Evolutionary conservation across 805 yeast species (phyloP).

Genomic region (Kodamaea leandrae): DNA sequence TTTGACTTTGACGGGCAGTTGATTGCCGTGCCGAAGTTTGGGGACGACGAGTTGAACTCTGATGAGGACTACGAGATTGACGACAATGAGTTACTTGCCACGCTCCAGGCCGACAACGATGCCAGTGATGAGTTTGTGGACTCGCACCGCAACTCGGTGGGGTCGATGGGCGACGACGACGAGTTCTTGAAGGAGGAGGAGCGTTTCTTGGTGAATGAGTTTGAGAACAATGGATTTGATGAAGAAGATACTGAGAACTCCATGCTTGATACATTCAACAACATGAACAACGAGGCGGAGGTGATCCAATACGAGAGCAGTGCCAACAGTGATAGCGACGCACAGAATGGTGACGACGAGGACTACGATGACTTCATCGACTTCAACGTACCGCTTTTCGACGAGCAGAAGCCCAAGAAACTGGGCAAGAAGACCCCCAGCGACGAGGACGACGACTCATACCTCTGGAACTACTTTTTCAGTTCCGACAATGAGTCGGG

Average conservation of each 20-base stretch:
- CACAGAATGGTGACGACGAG: constrained; percentile 36
- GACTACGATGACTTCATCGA: constrained; percentile 41
- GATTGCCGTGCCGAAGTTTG: constrained; percentile 51
- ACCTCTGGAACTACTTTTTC: constrained; percentile 74
- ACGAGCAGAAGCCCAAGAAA: constrained; percentile 12
- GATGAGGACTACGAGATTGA: constrained; percentile 67
- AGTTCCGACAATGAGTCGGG: constrained; percentile 38
- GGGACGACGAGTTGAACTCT: constrained; percentile 47
- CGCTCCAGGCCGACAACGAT: constrained; percentile 47
- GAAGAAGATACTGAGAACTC: constrained; percentile 9
- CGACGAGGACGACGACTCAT: constrained; percentile 63
- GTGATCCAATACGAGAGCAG: constrained; percentile 42
- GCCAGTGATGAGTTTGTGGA: constrained; percentile 31
- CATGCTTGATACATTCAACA: constrained; percentile 21
- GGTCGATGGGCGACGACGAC: constrained; percentile 34
- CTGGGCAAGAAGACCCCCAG: constrained; percentile 16
- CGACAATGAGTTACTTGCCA: constrained; percentile 45
- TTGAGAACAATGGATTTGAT: constrained; percentile 27
- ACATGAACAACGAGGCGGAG: constrained; percentile 23
- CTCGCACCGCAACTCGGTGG: constrained; percentile 23
- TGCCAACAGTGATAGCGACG: constrained; percentile 32
- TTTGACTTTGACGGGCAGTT: constrained; percentile 32
- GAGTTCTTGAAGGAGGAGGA: constrained; percentile 44
- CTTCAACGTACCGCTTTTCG: constrained; percentile 31
- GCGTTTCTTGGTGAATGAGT: constrained; percentile 43